Evolutionary conservation across 1,284 basidiomycete genomes (phyloP).

Genomic region (Malassezia cuniculi): DNA sequence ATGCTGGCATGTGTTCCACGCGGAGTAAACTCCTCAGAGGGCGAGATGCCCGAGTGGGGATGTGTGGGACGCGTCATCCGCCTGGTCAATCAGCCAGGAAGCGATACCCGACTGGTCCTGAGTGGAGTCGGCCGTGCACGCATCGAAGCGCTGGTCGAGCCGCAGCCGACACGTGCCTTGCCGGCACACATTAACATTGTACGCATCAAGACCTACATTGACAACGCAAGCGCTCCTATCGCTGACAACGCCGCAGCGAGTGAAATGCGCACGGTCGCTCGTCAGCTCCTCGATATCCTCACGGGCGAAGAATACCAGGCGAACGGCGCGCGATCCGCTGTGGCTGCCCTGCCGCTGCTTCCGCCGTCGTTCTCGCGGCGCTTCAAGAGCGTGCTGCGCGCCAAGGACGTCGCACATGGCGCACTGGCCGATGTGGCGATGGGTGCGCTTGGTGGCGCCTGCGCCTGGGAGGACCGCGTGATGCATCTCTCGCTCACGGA

Average conservation of each 20-base stretch:
- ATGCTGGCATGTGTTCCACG: constrained; percentile 38
- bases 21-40: too few species aligned
- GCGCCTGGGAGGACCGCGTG: constrained; percentile 38
- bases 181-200: background rate
- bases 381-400: constrained; percentile 28
- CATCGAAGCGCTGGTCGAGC: constrained; percentile 32
- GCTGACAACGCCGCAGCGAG: constrained; percentile 20
- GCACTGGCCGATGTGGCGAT: constrained; percentile 36
- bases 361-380: constrained; percentile 29
- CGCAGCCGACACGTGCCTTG: constrained; percentile 10
- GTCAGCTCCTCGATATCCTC: constrained; percentile 25
- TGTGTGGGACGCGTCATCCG: constrained; percentile 38
- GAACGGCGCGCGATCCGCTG: background rate
- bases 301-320: background rate
- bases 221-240: constrained; percentile 7
- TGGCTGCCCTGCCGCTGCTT: constrained; percentile 30
- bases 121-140: constrained; percentile 35
- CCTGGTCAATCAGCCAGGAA: constrained; percentile 34
- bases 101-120: constrained; percentile 35
- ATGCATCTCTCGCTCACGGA: constrained; percentile 34
- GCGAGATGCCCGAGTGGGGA: constrained; percentile 34
- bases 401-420: constrained; percentile 25
- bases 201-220: constrained; percentile 12
- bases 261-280: constrained; percentile 23
- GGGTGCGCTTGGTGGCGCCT: constrained; percentile 39